These are phyloP conservation scores for Xanthoparmelia taractica DNA, from an alignment of 495 filamentous ascomycete species.

Conservation along the genomic window DNA sequence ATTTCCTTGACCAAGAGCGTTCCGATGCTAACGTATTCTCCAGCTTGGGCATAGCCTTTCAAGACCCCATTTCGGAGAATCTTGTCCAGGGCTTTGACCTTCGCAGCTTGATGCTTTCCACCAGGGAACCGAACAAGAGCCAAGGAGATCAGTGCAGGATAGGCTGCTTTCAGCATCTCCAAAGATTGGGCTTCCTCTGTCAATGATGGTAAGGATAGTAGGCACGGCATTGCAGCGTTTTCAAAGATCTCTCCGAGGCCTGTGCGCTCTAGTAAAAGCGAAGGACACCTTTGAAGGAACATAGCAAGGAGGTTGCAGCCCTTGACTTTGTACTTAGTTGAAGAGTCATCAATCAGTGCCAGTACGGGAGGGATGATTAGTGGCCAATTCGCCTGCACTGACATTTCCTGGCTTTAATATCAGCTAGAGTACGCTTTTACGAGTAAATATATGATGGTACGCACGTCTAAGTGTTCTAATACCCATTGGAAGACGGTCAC, in stretches of 20 bases:
- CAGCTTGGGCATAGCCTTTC: constrained; percentile 45
- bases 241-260: constrained; percentile 75
- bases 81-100: constrained; percentile 39
- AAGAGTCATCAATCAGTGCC: constrained; percentile 65
- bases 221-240: constrained; percentile 63
- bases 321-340: constrained; percentile 45
- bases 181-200: constrained; percentile 67
- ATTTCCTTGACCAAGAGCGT: constrained; percentile 53
- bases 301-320: constrained; percentile 53
- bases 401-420: constrained; percentile 5
- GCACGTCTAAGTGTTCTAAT: constrained; percentile 36
- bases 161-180: constrained; percentile 56
- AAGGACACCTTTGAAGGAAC: constrained; percentile 49
- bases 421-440: background rate
- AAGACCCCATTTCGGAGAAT: constrained; percentile 52
- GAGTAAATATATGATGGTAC: background rate
- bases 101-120: constrained; percentile 21
- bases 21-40: constrained; percentile 44
- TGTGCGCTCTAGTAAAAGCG: constrained; percentile 54
- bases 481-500: constrained; percentile 62
- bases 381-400: constrained; percentile 54
- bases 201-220: constrained; percentile 67
- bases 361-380: constrained; percentile 81
- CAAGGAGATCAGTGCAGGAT: constrained; percentile 56
- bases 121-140: constrained; percentile 37